Conservation (phyloP, 129 eudicot species). For the Pseudognaphalium luteoalbum region DNA sequence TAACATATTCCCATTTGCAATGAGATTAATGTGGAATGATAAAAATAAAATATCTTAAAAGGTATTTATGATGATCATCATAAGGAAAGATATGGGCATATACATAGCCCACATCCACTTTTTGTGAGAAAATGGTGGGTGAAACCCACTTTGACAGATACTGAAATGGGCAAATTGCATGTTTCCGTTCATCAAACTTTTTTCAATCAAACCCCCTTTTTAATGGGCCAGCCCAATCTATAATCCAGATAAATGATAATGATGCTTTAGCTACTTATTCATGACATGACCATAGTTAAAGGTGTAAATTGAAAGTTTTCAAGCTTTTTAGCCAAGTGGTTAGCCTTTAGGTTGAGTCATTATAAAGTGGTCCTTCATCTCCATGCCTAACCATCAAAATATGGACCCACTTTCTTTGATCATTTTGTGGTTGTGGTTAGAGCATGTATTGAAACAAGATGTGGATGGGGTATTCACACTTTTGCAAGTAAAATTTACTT, state of each 20-base stretch:
- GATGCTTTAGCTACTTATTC: slow-evolving; percentile 1
- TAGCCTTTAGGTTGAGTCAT: slow-evolving; percentile 23
- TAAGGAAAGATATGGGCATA: slow-evolving; percentile 19
- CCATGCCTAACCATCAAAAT: slow-evolving; percentile 32
- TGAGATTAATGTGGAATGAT: background rate
- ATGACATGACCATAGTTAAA: background rate
- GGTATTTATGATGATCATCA: slow-evolving; percentile 13
- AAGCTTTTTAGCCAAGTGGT: background rate
- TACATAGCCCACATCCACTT: slow-evolving; percentile 36
- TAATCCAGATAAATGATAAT: slow-evolving; percentile 15
- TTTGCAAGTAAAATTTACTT: background rate
- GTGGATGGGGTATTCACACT: slow-evolving; percentile 16
- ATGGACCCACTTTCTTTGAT: slow-evolving; percentile 20
- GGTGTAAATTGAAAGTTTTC: slow-evolving; percentile 1
- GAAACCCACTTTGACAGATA: slow-evolving; percentile 30
- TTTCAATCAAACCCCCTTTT: slow-evolving; percentile 21
- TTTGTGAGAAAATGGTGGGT: slow-evolving; percentile 39
- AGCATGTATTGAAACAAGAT: slow-evolving; percentile 7
- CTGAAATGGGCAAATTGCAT: slow-evolving; percentile 43
- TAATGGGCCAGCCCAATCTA: slow-evolving; percentile 41
- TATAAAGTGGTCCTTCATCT: slow-evolving; percentile 25
- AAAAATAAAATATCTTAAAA: slow-evolving; percentile 11
- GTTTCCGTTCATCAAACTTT: slow-evolving; percentile 25
- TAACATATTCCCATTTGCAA: background rate
- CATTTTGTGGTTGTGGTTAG: slow-evolving; percentile 20